Evolutionary conservation across 345 rosid species (phyloP), one percentile per base, ranked within the genome.

Genomic region (Cochlearia excelsa): DNA sequence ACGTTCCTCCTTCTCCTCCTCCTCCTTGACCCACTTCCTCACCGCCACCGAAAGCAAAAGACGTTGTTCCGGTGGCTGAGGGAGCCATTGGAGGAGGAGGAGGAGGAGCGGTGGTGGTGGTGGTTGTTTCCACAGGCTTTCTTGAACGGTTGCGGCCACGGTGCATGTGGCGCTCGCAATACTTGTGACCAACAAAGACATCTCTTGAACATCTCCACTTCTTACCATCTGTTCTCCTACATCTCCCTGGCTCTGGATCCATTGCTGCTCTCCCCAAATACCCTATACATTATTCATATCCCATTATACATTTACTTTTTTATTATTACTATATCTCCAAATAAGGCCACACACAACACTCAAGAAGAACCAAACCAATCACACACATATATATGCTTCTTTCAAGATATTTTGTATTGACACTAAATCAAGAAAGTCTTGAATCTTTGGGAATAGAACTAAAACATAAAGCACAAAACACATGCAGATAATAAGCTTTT

Each of bases 131-230:
- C 97, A 89, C 96, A 84, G 93, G 97, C 99, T 92, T 92, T 92
- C 97, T 92, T 86, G 97, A 88, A 88, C 97, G 97, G 86, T 86
- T 92, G 79, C 94, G 94, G 86, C 99, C 95, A 63, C 97, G 97
- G 74, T 93, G 97, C 75, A 93, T 81, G 83, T 93, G 99, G 91
- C 99, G 97, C 83, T 93, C 95, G 71, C 99, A 93, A 78, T 89
- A 93, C 75, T 89, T 93, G 67, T 90, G 90, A 42, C 96, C 92
- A 1, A 73, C 76, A 61, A 87, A 95, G 57, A 90, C 92, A 52
- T 90, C 97, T 66, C 95, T 89, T 9, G 99, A 87, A 74, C 99
- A 93, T 72, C 99, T 76, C 99, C 99, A 93, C 74, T 93, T 93
- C 82, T 90, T 93, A 1, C 99, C 99, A 9, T 93, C 99, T 1